phyloP scores from a whole-genome alignment of 2,329 filamentous ascomycete genomes.

The Colletotrichum incanum region DNA sequence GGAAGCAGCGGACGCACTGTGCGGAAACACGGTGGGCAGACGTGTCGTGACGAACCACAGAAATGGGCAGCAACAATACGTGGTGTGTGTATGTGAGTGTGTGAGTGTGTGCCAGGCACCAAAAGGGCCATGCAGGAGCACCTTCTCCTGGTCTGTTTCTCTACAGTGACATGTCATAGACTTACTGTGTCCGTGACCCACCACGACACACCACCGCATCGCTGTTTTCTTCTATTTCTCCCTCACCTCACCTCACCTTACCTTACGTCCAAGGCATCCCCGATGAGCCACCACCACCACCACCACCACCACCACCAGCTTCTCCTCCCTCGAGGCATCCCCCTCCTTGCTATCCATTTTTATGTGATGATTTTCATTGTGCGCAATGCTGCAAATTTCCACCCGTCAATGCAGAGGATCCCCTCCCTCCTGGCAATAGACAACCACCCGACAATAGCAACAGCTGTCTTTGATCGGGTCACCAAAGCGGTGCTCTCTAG shows the following conservation, averaged over 20 bases:
- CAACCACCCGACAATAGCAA: background rate
- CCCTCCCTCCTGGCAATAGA: constrained; percentile 2
- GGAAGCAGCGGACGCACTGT: constrained; percentile 21
- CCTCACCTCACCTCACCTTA: background rate
- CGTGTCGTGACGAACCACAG: constrained; percentile 2
- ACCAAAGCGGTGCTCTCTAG: background rate
- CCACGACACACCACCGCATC: background rate
- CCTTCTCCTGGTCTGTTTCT: constrained; percentile 14
- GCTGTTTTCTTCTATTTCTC: background rate
- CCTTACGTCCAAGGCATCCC: background rate
- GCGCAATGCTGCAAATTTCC: constrained; percentile 33
- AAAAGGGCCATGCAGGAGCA: constrained; percentile 6
- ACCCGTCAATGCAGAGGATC: constrained; percentile 34
- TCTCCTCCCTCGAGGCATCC: background rate
- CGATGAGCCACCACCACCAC: background rate
- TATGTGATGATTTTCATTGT: constrained; percentile 1
- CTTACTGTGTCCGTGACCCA: constrained; percentile 3
- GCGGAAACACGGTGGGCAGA: background rate
- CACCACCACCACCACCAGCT: background rate
- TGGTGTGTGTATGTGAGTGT: too few species aligned
- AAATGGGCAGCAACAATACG: background rate
- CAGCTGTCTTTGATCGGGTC: background rate
- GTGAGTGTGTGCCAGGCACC: background rate
- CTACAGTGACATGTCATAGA: constrained; percentile 1
- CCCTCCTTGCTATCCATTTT: background rate